Evolutionary conservation across 495 filamentous ascomycete species (phyloP).

Genomic region (Penicillium tannophilum): DNA sequence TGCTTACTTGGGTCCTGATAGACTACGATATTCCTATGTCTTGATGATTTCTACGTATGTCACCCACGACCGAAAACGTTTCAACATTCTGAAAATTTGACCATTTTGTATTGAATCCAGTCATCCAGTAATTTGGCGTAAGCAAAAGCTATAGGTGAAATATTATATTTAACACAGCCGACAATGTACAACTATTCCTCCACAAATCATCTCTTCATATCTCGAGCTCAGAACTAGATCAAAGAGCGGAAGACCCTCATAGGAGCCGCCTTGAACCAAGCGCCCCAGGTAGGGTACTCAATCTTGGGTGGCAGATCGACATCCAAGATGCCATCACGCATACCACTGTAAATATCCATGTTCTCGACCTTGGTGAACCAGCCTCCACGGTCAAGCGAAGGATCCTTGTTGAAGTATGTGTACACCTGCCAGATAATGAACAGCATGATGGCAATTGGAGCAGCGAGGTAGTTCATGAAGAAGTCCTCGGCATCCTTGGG

Average conservation of each 20-base stretch:
- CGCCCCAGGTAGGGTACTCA: slow-evolving; percentile 31
- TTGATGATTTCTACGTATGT: no score
- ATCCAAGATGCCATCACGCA: slow-evolving; percentile 29
- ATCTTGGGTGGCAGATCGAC: slow-evolving; percentile 28
- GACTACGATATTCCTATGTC: no score
- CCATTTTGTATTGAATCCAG: neutral
- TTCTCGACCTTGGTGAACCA: slow-evolving; percentile 25
- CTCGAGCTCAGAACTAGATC: slow-evolving; percentile 28
- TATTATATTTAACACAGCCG: neutral
- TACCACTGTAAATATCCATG: slow-evolving; percentile 27
- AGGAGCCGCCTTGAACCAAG: slow-evolving; percentile 30
- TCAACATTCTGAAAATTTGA: neutral
- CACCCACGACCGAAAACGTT: no score
- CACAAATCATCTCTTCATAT: neutral
- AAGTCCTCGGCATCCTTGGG: slow-evolving; percentile 54
- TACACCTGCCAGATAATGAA: slow-evolving; percentile 41
- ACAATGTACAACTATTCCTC: slow-evolving; percentile 1
- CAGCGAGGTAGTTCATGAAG: slow-evolving; percentile 65
- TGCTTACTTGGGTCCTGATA: no score
- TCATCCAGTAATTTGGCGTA: neutral
- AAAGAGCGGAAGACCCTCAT: slow-evolving; percentile 27
- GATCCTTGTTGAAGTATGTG: slow-evolving; percentile 25
- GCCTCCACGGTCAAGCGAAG: slow-evolving; percentile 26
- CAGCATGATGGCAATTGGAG: slow-evolving; percentile 54
- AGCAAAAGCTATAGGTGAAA: neutral